Base-by-base conservation (phyloP, 306 rosid species). In the Cucurbita ficifolia region DNA sequence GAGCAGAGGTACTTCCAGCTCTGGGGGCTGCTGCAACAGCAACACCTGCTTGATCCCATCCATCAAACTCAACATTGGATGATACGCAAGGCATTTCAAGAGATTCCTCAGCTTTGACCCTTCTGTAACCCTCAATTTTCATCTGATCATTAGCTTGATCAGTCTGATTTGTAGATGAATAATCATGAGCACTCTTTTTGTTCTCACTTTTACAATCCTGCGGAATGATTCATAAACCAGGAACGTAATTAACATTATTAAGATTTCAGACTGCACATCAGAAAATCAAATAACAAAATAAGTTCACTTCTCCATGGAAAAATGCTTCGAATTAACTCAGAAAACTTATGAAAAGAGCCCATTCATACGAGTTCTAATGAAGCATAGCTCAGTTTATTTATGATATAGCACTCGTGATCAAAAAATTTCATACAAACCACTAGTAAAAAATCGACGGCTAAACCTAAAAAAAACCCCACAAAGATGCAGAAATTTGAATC, bases 131-230 rank as follows among this genome's bases (percentile, higher is more conserved):
- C 58, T 80, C 90, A 4, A 84, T 50, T 56, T 87, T 86, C 76
- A 76, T 57, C 74, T 79, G 83, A 75, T 86, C 83, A 3, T 86
- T 59, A 18, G 79, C 87, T 10, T 79, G 75, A 68, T 79, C 88
- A 53, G 79, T 81, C 57, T 75, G 82, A 78, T 69, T 81, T 60
- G 75, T 55, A 79, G 79, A 82, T 49, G 81, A 77, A 80, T 56
- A 84, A 79, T 76, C 80, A 74, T 72, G 79, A 60, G 76, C 82
- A 75, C 54, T 86, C 76, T 76, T 88, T 85, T 87, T 89, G 70
- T 76, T 79, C 76, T n/a, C 82, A 75, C 80, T 82, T 83, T 87
- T 85, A 87, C 80, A 84, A 67, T 82, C 96, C 96, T 94, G 81
- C 45, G 17, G 46, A 14, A 59, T 29, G 21, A 72, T 19, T n/a